Percentiles rank a stretch among this genome's conserved stretches.
Evolutionary conservation across 306 rosid genomes (phyloP).

Genomic region (Sesbania bispinosa): DNA sequence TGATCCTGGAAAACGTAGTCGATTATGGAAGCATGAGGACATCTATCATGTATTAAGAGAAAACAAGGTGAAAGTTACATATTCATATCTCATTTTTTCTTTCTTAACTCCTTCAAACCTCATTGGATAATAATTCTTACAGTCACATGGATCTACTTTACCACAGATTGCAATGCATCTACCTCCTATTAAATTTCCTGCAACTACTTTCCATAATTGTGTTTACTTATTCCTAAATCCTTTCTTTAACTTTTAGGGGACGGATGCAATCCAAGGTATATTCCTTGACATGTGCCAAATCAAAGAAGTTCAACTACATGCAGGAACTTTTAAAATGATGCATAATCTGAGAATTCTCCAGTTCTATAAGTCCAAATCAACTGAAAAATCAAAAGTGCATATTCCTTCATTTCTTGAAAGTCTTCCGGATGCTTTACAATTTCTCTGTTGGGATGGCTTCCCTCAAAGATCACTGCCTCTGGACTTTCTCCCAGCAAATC

Average conservation of each 20-base stretch:
- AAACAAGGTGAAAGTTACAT: constrained; percentile 29
- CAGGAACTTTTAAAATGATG: constrained; percentile 17
- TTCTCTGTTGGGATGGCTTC: constrained; percentile 26
- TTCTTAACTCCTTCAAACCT: not conserved
- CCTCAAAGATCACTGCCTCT: not conserved
- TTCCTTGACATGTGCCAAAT: not conserved
- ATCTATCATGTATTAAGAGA: not conserved
- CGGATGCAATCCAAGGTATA: constrained; percentile 20
- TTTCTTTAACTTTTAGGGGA: constrained; percentile 18
- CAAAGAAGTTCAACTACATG: not conserved
- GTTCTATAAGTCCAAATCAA: not conserved
- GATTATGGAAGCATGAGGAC: constrained; percentile 23
- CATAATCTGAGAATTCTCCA: constrained; percentile 22
- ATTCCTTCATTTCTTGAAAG: not conserved
- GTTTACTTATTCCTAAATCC: not conserved
- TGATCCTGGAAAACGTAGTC: constrained; percentile 30
- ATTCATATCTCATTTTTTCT: no score
- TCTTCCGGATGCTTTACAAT: not conserved
- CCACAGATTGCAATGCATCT: not conserved
- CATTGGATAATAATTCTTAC: not conserved
- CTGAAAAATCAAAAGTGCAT: not conserved
- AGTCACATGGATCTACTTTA: not conserved
- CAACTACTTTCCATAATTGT: not conserved
- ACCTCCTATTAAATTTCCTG: not conserved
- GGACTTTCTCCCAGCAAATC: not conserved